Conservation (phyloP, 306 rosid genomes). For the Neltuma alba region DNA sequence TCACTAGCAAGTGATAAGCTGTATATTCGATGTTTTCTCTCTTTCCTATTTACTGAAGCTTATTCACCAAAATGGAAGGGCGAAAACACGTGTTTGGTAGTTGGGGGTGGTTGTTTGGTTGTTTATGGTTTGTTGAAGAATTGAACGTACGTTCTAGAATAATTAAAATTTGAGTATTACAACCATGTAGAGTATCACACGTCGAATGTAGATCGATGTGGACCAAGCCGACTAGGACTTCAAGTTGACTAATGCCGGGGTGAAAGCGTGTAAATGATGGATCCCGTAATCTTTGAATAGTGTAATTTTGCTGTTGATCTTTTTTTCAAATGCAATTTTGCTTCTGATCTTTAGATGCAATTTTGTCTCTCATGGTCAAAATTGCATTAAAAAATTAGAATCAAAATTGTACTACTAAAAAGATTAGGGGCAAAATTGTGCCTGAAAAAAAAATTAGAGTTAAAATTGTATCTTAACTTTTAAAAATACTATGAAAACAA, state of each 20-base stretch:
- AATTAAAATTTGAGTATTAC: neutral
- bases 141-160: constrained; percentile 26
- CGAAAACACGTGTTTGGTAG: neutral
- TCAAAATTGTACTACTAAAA: too few species aligned
- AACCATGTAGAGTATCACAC: constrained; percentile 22
- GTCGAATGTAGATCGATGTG: neutral
- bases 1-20: constrained; percentile 41
- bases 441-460: too few species aligned
- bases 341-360: too few species aligned
- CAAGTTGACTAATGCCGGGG: neutral
- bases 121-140: neutral
- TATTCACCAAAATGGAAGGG: neutral
- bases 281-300: too few species aligned
- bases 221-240: neutral
- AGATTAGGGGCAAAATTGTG: too few species aligned
- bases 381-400: too few species aligned
- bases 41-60: neutral
- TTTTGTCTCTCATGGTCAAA: too few species aligned
- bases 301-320: too few species aligned
- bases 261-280: neutral
- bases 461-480: too few species aligned
- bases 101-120: constrained; percentile 18
- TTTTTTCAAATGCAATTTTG: too few species aligned
- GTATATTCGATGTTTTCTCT: neutral
- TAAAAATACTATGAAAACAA: too few species aligned